phyloP scores from a whole-genome alignment of 2,329 filamentous ascomycete genomes.

The Microsporum audouinii region DNA sequence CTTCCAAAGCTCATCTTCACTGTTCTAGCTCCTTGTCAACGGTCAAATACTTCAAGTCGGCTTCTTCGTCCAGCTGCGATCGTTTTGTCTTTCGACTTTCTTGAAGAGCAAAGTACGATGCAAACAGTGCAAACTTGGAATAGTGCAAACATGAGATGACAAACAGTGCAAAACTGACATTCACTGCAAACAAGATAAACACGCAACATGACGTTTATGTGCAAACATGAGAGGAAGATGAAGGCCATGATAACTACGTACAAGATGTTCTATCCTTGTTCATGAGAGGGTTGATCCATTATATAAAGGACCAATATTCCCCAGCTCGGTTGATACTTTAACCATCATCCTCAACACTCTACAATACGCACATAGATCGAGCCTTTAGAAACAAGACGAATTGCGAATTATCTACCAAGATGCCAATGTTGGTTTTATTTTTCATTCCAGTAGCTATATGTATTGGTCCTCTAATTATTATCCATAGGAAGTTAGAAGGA shows the following conservation, averaged over 20 bases:
- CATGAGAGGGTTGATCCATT: background rate
- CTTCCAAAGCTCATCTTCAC: slow-evolving; percentile 50
- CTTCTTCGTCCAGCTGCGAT: background rate
- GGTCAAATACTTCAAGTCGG: background rate
- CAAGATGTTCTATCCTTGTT: background rate
- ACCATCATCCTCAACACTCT: background rate
- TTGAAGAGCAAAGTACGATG: background rate
- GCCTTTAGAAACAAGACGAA: background rate
- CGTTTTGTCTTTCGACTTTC: background rate
- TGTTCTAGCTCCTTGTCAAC: background rate
- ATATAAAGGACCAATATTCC: background rate
- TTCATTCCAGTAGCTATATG: background rate
- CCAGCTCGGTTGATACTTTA: background rate
- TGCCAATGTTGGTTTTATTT: slow-evolving; percentile 20
- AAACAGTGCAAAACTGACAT: background rate
- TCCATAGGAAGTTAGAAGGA: slow-evolving; percentile 36
- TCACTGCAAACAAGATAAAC: background rate
- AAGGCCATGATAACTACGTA: background rate
- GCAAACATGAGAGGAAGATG: background rate
- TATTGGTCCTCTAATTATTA: background rate
- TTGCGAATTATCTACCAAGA: slow-evolving; percentile 5
- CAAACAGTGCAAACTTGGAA: background rate
- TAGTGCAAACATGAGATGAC: background rate
- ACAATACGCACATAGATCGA: background rate
- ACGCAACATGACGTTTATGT: slow-evolving; percentile 16